Percentiles rank a stretch among this genome's conserved stretches.
Conservation (phyloP, 2,329 filamentous ascomycete species). For the Neonectria neomacrospora region DNA sequence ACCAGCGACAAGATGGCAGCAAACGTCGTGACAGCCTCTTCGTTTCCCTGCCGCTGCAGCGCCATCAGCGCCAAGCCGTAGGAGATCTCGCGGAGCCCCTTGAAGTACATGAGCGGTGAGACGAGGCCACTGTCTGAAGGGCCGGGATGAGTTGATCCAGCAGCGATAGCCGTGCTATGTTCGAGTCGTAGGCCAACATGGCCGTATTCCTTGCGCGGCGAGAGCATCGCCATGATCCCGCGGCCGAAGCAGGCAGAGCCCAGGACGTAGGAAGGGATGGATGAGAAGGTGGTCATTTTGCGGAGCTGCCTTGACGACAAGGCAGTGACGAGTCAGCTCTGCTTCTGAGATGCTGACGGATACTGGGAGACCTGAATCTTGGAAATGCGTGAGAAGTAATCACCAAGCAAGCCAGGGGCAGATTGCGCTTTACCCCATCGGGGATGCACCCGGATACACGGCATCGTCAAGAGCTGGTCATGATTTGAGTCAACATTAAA, state of each 20-base stretch:
- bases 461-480: background rate
- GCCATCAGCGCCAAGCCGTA: constrained; percentile 46
- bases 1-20: constrained; percentile 44
- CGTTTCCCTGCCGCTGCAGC: constrained; percentile 46
- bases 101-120: constrained; percentile 51
- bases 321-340: background rate
- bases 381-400: background rate
- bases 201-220: constrained; percentile 39
- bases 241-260: constrained; percentile 40
- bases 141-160: background rate
- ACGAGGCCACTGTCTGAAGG: background rate
- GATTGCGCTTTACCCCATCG: background rate
- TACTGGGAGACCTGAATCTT: background rate
- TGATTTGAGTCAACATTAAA: background rate
- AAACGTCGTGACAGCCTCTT: constrained; percentile 45
- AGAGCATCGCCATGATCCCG: constrained; percentile 41
- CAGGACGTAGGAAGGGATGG: constrained; percentile 38
- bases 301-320: background rate
- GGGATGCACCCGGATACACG: background rate
- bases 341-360: background rate
- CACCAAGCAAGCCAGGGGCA: background rate
- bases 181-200: constrained; percentile 42
- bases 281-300: constrained; percentile 40
- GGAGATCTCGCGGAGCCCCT: constrained; percentile 49
- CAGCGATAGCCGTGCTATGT: background rate